phyloP scores from a whole-genome alignment of 257 asterid species.

The Solanum rostratum region DNA sequence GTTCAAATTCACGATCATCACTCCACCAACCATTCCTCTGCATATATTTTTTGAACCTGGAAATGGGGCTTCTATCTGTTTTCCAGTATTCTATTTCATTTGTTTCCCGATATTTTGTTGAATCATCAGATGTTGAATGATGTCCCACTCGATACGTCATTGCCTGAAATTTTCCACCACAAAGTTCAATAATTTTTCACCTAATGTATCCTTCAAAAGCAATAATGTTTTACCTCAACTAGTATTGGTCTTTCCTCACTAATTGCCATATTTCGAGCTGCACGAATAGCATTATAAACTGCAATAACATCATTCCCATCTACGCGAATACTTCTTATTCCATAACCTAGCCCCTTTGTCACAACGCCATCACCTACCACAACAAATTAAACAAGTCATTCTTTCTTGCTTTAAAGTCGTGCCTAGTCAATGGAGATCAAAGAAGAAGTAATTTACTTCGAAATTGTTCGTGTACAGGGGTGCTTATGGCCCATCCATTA shows the following conservation, averaged over 20 bases:
- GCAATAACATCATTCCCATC: conserved; percentile 91
- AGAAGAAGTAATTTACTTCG: conserved; percentile 29
- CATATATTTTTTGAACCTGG: conserved; percentile 65
- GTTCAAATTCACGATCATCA: conserved; percentile 44
- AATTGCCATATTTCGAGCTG: conserved; percentile 75
- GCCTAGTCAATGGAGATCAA: not conserved
- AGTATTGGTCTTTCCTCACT: conserved; percentile 58
- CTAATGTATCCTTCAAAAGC: not conserved
- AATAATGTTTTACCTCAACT: conserved; percentile 49
- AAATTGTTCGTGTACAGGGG: conserved; percentile 61
- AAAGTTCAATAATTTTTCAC: not conserved
- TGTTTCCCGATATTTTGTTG: conserved; percentile 68
- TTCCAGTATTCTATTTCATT: conserved; percentile 75
- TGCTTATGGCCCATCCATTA: conserved; percentile 98
- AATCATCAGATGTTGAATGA: conserved; percentile 91
- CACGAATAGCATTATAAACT: conserved; percentile 39
- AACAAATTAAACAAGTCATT: not conserved
- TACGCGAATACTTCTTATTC: conserved; percentile 62
- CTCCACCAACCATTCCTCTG: conserved; percentile 78
- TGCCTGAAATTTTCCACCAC: conserved; percentile 25
- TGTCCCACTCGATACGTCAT: conserved; percentile 83
- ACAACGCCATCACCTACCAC: conserved; percentile 78
- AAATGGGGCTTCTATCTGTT: conserved; percentile 39
- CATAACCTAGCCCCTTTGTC: conserved; percentile 74
- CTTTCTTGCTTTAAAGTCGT: not conserved